Evolutionary conservation across 1,139 yeast genomes (phyloP).

Genomic region (Blastobotrys malaysiensis): DNA sequence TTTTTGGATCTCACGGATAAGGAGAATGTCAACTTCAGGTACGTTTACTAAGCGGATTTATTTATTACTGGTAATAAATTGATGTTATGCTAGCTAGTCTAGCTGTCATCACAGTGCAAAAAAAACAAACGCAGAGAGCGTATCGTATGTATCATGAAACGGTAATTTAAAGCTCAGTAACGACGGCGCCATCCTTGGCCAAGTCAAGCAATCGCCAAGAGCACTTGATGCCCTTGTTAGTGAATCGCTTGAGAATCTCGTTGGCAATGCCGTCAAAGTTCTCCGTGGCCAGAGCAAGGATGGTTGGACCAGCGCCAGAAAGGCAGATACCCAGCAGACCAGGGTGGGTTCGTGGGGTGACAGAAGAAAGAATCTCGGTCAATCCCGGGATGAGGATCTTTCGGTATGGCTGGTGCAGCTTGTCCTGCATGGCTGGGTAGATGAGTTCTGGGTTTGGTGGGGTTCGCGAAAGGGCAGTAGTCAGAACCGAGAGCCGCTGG

Average conservation of each 20-base stretch:
- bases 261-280: constrained; percentile 80
- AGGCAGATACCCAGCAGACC: constrained; percentile 91
- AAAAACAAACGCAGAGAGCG: no score
- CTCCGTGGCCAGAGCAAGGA: constrained; percentile 84
- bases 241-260: constrained; percentile 65
- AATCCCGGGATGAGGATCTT: constrained; percentile 88
- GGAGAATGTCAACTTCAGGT: constrained; percentile 11
- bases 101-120: no score
- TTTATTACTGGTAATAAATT: not conserved
- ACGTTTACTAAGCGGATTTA: constrained; percentile 3
- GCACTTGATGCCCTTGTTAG: constrained; percentile 62
- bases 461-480: constrained; percentile 76
- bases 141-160: not conserved
- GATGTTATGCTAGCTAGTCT: not conserved
- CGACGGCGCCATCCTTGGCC: constrained; percentile 77
- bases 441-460: constrained; percentile 80
- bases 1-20: constrained; percentile 11
- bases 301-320: constrained; percentile 98
- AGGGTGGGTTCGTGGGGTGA: constrained; percentile 75
- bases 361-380: constrained; percentile 68
- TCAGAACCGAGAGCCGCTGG: constrained; percentile 67
- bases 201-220: constrained; percentile 78
- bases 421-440: constrained; percentile 94
- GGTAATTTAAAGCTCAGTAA: constrained; percentile 7
- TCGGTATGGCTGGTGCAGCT: constrained; percentile 93